phyloP scores from a whole-genome alignment of 116 monocot genomes.

The Dioscorea cayenensis region DNA sequence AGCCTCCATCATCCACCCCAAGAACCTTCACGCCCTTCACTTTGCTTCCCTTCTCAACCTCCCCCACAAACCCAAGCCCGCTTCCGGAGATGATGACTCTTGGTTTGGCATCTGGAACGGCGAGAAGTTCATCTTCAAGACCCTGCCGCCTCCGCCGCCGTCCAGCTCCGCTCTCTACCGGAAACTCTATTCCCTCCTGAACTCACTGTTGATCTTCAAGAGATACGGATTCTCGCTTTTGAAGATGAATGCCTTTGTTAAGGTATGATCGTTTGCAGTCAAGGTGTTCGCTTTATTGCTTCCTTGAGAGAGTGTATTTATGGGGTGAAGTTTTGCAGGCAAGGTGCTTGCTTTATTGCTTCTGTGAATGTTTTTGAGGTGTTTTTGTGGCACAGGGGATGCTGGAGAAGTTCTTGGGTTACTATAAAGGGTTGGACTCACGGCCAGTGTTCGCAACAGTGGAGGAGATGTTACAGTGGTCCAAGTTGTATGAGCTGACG shows the following conservation, averaged over 20 bases:
- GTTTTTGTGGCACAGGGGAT: constrained; percentile 28
- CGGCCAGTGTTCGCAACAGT: constrained; percentile 81
- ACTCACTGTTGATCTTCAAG: constrained; percentile 37
- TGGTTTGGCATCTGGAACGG: constrained; percentile 97
- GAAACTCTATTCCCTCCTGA: constrained; percentile 36
- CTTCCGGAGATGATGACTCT: constrained; percentile 12
- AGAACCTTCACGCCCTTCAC: constrained; percentile 61
- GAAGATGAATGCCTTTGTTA: constrained; percentile 59
- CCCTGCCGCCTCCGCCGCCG: constrained; percentile 37
- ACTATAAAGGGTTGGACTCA: constrained; percentile 47
- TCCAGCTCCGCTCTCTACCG: constrained; percentile 35
- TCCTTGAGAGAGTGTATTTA: not conserved
- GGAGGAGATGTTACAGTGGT: constrained; percentile 96
- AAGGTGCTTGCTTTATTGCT: not conserved
- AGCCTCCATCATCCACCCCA: constrained; percentile 80
- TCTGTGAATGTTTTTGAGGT: not conserved
- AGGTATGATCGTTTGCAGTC: constrained; percentile 22
- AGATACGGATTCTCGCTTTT: constrained; percentile 83
- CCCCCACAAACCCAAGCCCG: not conserved
- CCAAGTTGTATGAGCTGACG: constrained; percentile 60
- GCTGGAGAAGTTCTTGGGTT: constrained; percentile 59
- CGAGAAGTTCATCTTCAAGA: constrained; percentile 61
- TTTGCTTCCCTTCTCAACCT: constrained; percentile 69
- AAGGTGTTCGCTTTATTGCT: not conserved
- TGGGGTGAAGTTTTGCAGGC: not conserved